These are phyloP conservation scores for Trichosporon inkin DNA, from an alignment of 1,284 basidiomycete species.

Conservation along the genomic window DNA sequence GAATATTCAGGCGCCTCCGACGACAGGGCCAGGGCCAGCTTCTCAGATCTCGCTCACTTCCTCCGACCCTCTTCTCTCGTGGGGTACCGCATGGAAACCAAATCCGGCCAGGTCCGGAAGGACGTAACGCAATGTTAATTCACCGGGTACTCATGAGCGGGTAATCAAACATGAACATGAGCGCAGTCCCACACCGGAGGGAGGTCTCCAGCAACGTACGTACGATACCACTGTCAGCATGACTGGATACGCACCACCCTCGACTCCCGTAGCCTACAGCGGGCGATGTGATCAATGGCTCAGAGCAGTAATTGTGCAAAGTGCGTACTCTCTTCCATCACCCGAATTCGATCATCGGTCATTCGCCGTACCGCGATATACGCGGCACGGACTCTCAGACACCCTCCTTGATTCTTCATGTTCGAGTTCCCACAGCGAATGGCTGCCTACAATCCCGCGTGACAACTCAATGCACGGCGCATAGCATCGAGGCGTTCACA, in stretches of 20 bases:
- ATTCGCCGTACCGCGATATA: not conserved
- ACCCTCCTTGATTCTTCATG: conserved; percentile 7
- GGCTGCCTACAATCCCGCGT: conserved; percentile 6
- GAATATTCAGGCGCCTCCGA: too few species aligned
- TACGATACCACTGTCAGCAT: not conserved
- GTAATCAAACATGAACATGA: not conserved
- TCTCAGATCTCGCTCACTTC: not conserved
- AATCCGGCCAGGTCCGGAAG: conserved; percentile 2
- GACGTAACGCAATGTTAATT: conserved; percentile 1
- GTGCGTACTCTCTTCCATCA: not conserved
- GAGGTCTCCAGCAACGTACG: not conserved
- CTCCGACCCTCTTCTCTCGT: not conserved
- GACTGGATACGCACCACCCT: not conserved
- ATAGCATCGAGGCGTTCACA: conserved; percentile 6
- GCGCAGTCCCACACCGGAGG: conserved; percentile 1
- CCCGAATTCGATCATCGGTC: too few species aligned
- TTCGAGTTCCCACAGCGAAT: conserved; percentile 3
- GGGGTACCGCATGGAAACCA: not conserved
- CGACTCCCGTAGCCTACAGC: not conserved
- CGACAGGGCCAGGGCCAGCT: not conserved
- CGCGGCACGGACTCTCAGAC: not conserved
- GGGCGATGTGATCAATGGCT: not conserved
- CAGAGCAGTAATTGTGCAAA: not conserved
- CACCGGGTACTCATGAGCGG: not conserved
- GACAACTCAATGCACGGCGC: conserved; percentile 3